phyloP scores from a whole-genome alignment of 2,329 filamentous ascomycete species.

The Cryphonectria japonica region DNA sequence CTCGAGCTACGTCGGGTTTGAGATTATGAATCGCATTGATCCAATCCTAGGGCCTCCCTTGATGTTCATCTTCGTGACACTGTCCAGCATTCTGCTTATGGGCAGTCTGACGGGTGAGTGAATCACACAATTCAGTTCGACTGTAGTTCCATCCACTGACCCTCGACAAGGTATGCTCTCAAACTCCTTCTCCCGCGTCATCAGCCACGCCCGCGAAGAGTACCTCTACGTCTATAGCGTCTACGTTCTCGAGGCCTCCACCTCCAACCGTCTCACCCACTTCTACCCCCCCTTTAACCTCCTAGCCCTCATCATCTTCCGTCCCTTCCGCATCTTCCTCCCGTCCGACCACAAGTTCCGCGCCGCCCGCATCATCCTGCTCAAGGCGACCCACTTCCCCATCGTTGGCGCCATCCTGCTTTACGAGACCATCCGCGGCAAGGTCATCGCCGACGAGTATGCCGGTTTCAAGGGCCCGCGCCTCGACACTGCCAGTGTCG shows the following conservation, averaged over 20 bases:
- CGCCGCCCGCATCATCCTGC: slow-evolving; percentile 61
- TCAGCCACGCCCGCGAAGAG: slow-evolving; percentile 69
- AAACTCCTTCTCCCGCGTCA: slow-evolving; percentile 72
- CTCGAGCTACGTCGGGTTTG: slow-evolving; percentile 74
- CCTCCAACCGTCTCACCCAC: slow-evolving; percentile 69
- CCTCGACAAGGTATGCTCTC: slow-evolving; percentile 65
- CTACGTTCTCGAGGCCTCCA: slow-evolving; percentile 68
- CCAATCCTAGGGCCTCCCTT: slow-evolving; percentile 62
- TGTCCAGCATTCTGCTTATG: slow-evolving; percentile 79
- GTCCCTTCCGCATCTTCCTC: slow-evolving; percentile 72
- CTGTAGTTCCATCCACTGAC: background rate
- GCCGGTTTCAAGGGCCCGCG: slow-evolving; percentile 54
- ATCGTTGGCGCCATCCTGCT: slow-evolving; percentile 70
- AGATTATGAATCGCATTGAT: slow-evolving; percentile 65
- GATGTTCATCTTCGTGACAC: slow-evolving; percentile 74
- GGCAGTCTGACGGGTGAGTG: slow-evolving; percentile 65
- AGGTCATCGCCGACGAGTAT: slow-evolving; percentile 47
- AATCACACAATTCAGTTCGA: background rate
- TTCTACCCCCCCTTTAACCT: slow-evolving; percentile 77
- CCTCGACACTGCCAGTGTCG: slow-evolving; percentile 7
- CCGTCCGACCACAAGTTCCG: slow-evolving; percentile 64
- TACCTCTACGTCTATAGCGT: slow-evolving; percentile 77
- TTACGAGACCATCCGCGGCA: slow-evolving; percentile 62
- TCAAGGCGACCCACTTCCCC: slow-evolving; percentile 67
- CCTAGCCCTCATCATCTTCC: slow-evolving; percentile 70